A percentile compares a stretch with the other conserved stretches of the same genome.
Evolutionary conservation across 2,329 filamentous ascomycete species (phyloP).

Genomic region (Apiospora hydei): DNA sequence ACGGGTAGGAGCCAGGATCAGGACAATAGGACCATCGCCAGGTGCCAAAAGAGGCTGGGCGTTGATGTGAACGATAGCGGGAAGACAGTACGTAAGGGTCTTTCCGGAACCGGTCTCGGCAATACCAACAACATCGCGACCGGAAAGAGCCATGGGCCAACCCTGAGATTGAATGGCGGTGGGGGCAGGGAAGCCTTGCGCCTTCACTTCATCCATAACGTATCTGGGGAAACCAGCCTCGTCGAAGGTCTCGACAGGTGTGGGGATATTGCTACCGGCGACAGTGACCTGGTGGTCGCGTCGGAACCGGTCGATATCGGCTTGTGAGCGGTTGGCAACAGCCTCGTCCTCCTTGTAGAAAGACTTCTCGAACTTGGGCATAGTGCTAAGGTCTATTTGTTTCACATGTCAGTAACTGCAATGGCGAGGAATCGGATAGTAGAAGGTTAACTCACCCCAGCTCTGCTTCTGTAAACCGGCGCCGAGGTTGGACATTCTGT

Average conservation of each 20-base stretch:
- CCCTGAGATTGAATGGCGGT: conserved; percentile 98
- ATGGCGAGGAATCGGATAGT: conserved; percentile 26
- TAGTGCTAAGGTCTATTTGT: conserved; percentile 69
- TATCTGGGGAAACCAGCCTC: conserved; percentile 97
- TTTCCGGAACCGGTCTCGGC: conserved; percentile 99
- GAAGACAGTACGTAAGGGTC: conserved; percentile 97
- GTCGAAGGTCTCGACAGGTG: conserved; percentile 95
- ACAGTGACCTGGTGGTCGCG: conserved; percentile 85
- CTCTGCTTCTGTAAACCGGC: conserved; percentile 85
- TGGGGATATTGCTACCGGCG: conserved; percentile 81
- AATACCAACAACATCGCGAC: conserved; percentile 98
- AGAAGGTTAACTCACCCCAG: conserved; percentile 66
- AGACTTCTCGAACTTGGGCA: conserved; percentile 98
- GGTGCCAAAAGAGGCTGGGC: conserved; percentile 95
- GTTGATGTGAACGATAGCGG: conserved; percentile 99
- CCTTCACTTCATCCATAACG: conserved; percentile 98
- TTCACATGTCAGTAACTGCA: conserved; percentile 34
- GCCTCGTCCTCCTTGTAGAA: conserved; percentile 97
- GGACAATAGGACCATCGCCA: conserved; percentile 94
- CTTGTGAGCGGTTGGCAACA: conserved; percentile 75
- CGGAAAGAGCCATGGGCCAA: conserved; percentile 98
- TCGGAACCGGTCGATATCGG: conserved; percentile 89
- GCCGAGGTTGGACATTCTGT: conserved; percentile 93
- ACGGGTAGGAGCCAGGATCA: conserved; percentile 95
- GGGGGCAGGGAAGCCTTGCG: conserved; percentile 91